A percentile compares a stretch with the other conserved stretches of the same genome.
phyloP scores from a whole-genome alignment of 1,139 yeast species.

The Pichia kudriavzevii region DNA sequence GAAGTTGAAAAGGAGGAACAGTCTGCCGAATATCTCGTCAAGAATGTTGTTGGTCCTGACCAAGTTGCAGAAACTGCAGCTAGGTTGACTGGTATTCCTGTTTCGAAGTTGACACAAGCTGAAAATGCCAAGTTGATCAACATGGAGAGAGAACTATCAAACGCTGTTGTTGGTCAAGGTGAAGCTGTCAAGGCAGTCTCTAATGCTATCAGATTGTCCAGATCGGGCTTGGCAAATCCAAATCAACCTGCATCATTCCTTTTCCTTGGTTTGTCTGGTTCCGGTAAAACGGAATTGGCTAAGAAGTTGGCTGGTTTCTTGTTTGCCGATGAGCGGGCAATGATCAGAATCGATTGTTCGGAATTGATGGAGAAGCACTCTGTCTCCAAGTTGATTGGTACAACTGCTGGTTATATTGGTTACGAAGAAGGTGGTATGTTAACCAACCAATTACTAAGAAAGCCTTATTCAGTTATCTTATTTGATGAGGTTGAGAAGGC shows the following conservation, averaged over 20 bases:
- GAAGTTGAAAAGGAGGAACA: conserved; percentile 62
- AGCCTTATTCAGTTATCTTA: conserved; percentile 89
- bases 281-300: conserved; percentile 97
- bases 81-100: conserved; percentile 96
- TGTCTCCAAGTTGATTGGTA: conserved; percentile 88
- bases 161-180: conserved; percentile 88
- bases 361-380: conserved; percentile 95
- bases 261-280: conserved; percentile 92
- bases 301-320: conserved; percentile 93
- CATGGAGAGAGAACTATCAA: conserved; percentile 82
- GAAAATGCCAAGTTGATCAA: conserved; percentile 88
- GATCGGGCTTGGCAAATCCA: conserved; percentile 96
- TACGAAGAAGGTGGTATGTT: conserved; percentile 96
- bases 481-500: conserved; percentile 98
- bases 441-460: conserved; percentile 83
- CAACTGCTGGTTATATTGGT: conserved; percentile 98
- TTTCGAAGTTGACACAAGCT: conserved; percentile 89
- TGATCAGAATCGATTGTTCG: conserved; percentile 96
- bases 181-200: conserved; percentile 96
- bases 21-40: conserved; percentile 61
- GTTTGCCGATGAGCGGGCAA: conserved; percentile 92
- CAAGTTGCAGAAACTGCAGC: conserved; percentile 97
- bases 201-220: conserved; percentile 82
- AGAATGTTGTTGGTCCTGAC: conserved; percentile 86
- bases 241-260: conserved; percentile 93